Conservation (phyloP, 306 rosid genomes). For the Acacia crassicarpa region DNA sequence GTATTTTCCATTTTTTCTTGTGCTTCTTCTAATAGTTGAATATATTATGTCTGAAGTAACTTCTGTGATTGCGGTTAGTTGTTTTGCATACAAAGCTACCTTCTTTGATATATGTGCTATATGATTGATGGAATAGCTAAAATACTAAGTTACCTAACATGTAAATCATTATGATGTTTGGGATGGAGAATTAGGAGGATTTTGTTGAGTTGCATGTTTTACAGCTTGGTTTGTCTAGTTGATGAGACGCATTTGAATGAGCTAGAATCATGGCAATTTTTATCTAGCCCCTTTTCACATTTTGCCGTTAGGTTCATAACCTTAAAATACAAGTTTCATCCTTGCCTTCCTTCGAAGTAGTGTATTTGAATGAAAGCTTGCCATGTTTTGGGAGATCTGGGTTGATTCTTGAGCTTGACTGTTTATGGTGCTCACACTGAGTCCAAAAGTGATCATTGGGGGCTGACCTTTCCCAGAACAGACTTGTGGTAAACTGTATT, state of each 20-base stretch:
- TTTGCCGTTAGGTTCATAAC: background rate
- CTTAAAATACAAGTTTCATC: background rate
- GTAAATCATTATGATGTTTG: constrained; percentile 20
- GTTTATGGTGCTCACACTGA: background rate
- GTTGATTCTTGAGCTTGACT: background rate
- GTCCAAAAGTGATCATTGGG: background rate
- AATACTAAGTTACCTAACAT: constrained; percentile 37
- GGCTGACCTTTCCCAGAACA: background rate
- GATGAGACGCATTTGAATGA: constrained; percentile 11
- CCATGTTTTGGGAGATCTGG: background rate
- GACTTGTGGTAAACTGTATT: background rate
- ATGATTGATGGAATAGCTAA: constrained; percentile 25
- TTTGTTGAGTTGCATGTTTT: constrained; percentile 23
- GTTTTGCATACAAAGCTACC: background rate
- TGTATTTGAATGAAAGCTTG: background rate
- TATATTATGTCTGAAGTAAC: background rate
- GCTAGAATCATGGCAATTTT: constrained; percentile 3
- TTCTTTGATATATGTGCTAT: background rate
- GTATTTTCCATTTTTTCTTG: constrained; percentile 28
- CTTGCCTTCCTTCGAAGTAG: background rate
- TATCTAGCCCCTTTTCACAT: background rate
- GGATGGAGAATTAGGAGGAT: background rate
- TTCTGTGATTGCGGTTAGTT: background rate
- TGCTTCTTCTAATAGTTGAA: background rate
- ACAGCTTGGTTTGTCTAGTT: constrained; percentile 1